A percentile compares a stretch with the other conserved stretches of the same genome.
Evolutionary conservation across 139 green algal genomes (phyloP).

Genomic region (Tetradesmus obliquus): DNA sequence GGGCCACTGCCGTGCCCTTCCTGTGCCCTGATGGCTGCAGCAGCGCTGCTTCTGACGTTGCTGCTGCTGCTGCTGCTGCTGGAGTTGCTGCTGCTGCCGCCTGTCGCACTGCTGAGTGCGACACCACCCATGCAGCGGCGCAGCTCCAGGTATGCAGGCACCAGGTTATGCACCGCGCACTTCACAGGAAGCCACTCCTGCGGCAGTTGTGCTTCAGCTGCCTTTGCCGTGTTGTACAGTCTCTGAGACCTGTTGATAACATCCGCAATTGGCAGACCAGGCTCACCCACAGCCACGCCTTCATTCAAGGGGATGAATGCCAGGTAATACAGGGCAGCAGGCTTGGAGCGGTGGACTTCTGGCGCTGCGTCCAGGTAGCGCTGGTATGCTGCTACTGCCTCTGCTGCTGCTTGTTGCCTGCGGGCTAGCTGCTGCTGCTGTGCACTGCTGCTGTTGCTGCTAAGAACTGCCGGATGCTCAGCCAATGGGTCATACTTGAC

Average conservation of each 20-base stretch:
- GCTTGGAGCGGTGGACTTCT: neutral
- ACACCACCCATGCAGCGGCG: neutral
- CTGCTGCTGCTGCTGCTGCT: neutral
- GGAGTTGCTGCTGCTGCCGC: neutral
- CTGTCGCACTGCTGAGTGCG: neutral
- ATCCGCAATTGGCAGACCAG: neutral
- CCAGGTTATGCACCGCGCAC: neutral
- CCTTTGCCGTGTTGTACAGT: neutral
- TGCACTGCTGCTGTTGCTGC: neutral
- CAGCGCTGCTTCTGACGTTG: neutral
- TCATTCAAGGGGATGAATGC: neutral
- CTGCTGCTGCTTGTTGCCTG: neutral
- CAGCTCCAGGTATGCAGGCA: neutral
- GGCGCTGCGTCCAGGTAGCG: neutral
- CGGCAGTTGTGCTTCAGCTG: neutral
- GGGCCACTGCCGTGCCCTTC: too few relatives aligned
- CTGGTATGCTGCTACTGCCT: neutral
- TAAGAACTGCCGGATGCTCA: neutral
- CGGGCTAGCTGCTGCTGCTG: neutral
- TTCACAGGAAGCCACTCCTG: neutral
- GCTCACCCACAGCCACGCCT: neutral
- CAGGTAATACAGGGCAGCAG: neutral
- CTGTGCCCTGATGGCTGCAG: neutral
- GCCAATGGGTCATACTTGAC: neutral
- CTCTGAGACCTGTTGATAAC: neutral